These are phyloP conservation scores for Plasmopara muralis DNA, from an alignment of 352 stramenopile genomes.

Conservation along the genomic window DNA sequence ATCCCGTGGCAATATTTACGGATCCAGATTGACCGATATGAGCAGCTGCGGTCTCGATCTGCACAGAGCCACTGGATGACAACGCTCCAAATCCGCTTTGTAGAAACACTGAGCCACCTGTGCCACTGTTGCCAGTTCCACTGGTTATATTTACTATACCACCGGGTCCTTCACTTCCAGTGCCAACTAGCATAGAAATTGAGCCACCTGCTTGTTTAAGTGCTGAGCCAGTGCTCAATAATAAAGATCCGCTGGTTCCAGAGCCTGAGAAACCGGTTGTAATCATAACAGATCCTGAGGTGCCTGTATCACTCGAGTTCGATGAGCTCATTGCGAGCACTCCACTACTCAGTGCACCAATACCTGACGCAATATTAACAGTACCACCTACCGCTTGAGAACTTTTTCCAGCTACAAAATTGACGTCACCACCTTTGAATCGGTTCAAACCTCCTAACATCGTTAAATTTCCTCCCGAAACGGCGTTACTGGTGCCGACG, in stretches of 20 bases:
- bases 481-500: conserved; percentile 19
- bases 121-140: conserved; percentile 16
- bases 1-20: conserved; percentile 15
- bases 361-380: conserved; percentile 18
- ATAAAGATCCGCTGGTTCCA: conserved; percentile 23
- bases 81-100: conserved; percentile 14
- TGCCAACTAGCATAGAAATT: conserved; percentile 19
- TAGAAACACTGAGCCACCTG: conserved; percentile 23
- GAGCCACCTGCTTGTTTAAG: conserved; percentile 15
- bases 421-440: conserved; percentile 12
- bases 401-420: conserved; percentile 16
- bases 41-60: conserved; percentile 13
- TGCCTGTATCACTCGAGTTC: conserved; percentile 12
- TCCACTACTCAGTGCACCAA: conserved; percentile 10
- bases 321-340: conserved; percentile 8
- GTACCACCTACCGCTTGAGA: conserved; percentile 8
- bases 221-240: conserved; percentile 17
- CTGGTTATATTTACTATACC: conserved; percentile 19
- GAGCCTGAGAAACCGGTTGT: conserved; percentile 13
- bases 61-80: conserved; percentile 19
- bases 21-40: conserved; percentile 18
- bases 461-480: conserved; percentile 19
- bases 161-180: conserved; percentile 14
- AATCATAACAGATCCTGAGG: conserved; percentile 14
- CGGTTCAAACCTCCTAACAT: conserved; percentile 11